Base-by-base conservation (phyloP, 108 stramenopile species). In the Skeletonema potamos region DNA sequence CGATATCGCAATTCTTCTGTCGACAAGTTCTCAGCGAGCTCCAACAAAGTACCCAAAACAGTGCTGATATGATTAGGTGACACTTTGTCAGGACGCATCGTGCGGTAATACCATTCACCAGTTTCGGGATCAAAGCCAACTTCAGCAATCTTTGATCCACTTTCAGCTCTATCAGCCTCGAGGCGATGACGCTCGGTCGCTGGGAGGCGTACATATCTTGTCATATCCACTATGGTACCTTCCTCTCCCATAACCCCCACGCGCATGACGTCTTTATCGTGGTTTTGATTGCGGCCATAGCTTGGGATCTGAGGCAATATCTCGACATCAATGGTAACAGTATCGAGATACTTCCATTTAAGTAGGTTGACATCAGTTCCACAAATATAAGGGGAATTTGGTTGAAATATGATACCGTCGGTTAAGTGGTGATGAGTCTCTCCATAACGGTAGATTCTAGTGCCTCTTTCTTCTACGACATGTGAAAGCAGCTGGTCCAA, bases 281-380 rank as follows among this genome's bases (percentile, higher is more conserved):
- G 54, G 57, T 51, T 46, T 44, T 60, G 57, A 57, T 77, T 77
- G 22, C 75, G 68, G 0, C 68, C 76, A 48, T 66, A 77, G 26
- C 75, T 58, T 36, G 43, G 73, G 6, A 68, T 43, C 15, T 80
- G 76, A 24, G 89, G 88, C 29, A 94, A 39, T 33, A 94, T 79
- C 61, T 94, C 86, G 29, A 97, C 92, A 83, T 97, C 97, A 62
- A 97, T 95, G 17, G 95, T 96, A n/a, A 92, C 96, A 2, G 96
- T 94, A 74, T 98, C 98, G 18, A 92, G 71, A 82, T 96, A 98
- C 72, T 98, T 98, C 98, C 98, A 98, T 77, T 98, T 98, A 32
- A 98, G 72, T 30, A 98, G 65, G 46, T 90, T 79, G 5, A 83
- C 68, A 78, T 98, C 93, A 2, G 95, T 97, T 28, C 95, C 94